Evolutionary conservation across 2,329 filamentous ascomycete genomes (phyloP).

Genomic region (Pezicula radicicola): DNA sequence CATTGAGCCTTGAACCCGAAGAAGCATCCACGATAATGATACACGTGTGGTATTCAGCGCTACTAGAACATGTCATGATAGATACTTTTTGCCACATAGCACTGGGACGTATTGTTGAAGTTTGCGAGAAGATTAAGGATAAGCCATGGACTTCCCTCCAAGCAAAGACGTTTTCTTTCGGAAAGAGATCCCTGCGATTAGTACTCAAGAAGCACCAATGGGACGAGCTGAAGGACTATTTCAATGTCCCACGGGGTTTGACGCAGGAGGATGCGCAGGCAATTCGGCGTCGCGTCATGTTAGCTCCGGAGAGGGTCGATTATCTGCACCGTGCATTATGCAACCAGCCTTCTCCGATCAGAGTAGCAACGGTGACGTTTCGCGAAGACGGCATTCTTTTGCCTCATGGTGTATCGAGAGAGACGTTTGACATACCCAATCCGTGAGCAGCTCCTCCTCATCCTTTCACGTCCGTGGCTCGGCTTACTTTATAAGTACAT

Average conservation of each 20-base stretch:
- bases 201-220: not conserved
- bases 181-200: not conserved
- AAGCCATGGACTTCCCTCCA: not conserved
- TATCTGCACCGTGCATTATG: not conserved
- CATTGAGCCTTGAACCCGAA: slow-evolving; percentile 1
- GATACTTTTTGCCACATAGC: not conserved
- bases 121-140: not conserved
- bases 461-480: not conserved
- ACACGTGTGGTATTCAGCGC: slow-evolving; percentile 1
- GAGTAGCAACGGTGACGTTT: not conserved
- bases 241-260: not conserved
- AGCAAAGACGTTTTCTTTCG: not conserved
- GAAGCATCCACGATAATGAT: not conserved
- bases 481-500: not conserved
- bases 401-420: not conserved
- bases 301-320: not conserved
- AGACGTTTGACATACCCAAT: not conserved
- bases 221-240: not conserved
- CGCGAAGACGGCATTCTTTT: not conserved
- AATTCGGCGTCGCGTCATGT: not conserved
- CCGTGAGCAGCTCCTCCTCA: not conserved
- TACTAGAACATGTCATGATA: not conserved
- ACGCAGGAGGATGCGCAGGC: not conserved
- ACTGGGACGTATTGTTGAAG: not conserved
- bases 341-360: not conserved